Evolutionary conservation across 1,139 yeast species (phyloP), one percentile per base, ranked within the genome.

Genomic region (Torulaspora pretoriensis): DNA sequence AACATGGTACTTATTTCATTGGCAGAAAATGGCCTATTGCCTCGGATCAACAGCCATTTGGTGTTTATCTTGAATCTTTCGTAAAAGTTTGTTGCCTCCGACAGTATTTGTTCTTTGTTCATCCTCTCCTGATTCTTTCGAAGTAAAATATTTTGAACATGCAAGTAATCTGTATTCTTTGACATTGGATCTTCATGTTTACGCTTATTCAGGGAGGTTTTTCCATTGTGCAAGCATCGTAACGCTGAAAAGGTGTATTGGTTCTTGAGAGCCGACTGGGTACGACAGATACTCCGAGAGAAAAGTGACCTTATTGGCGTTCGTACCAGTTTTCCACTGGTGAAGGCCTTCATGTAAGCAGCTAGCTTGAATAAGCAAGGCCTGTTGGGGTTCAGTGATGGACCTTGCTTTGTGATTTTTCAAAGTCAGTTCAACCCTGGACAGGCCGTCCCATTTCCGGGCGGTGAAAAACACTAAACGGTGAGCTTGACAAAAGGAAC

Each of bases 1-100:
- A 78, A 74, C 55, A 80, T 68, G 0, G 85, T 83, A 0, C 82
- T 74, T 6, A 75, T 59, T 51, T 79, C 82, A 55, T 78, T 81
- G 22, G 70, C 57, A 8, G 78, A 59, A 39, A 59, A 59, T 13
- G 80, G 81, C 35, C 79, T 68, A 47, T 73, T 68, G 13, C 67
- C 69, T 43, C 76, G 74, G 22, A 76, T 73, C 28, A 80, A 64
- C 1, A 80, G 72, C 85, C 85, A 80, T 57, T 78, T 78, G 6
- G 79, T 65, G 48, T 74, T 78, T 3, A 79, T 69, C 38, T 73
- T 68, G 31, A 77, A 53, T 37, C 81, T 56, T 17, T 78, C 68
- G 43, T 73, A 60, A 19, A 70, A 67, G 2, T 69, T 68, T 3
- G 68, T 62, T 0, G 82, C 75, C 38, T 71, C 73, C 0, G 74